Base-by-base conservation (phyloP, 208 protist species). In the Crithidia acanthocephali region DNA sequence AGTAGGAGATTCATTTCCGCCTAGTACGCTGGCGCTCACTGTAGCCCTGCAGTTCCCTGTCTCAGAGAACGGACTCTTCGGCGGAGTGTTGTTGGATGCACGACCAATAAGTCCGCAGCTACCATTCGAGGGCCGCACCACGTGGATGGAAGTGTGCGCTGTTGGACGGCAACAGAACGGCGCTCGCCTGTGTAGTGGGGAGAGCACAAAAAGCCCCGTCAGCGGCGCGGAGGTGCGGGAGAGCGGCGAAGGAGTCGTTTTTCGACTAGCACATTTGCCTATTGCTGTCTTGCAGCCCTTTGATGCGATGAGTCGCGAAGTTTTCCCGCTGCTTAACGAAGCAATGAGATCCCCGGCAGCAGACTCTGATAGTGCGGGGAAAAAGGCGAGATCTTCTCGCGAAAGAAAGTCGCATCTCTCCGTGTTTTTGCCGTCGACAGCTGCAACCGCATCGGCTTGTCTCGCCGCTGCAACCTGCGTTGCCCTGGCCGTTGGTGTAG, bases 111-210 rank as follows among this genome's bases (percentile, higher is more conserved):
- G 42, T 10, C 74, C 74, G 22, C 62, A 67, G 67, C 28, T 80
- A 11, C 47, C 67, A 2, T 74, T 80, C 22, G 52, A 59, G 18
- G 48, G 68, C 27, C 67, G 44, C 44, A 66, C 72, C 11, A 55
- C 67, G 20, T 80, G 74, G 74, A 74, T 74, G 47, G 74, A 80
- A 40, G 68, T 80, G 27, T 80, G 74, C 32, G 61, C 74, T 5
- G 40, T 80, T 8, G 74, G 74, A 10, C 58, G 57, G 35, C 74
- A 71, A 53, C 45, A 32, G 20, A 25, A 28, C 20, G 47, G 25
- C 18, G 53, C 37, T 0, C 32, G 32, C 61, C 48, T 3, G 10
- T 22, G 20, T 13, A 33, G 1, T 11, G 51, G 1, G 22, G 48
- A 11, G 28, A 8, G 4, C 35, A 68, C 3, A 25, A 22, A 52